Conservation (phyloP, 2,329 filamentous ascomycete genomes). For the Epichloe typhina region DNA sequence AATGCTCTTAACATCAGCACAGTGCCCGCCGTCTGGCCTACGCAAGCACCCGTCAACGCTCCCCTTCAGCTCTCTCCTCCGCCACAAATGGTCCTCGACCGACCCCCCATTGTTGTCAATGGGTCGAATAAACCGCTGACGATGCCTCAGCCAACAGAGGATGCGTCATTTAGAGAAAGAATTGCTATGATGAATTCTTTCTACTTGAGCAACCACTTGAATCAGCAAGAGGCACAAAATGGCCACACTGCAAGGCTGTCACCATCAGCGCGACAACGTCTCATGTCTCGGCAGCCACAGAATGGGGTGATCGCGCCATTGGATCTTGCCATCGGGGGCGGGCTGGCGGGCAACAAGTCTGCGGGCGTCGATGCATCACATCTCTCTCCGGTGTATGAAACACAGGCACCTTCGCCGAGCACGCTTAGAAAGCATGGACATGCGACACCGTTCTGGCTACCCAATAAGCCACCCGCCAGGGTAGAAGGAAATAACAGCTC, state of each 20-base stretch:
- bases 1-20: slow-evolving; percentile 16
- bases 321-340: slow-evolving; percentile 39
- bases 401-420: slow-evolving; percentile 57
- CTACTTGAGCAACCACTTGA: slow-evolving; percentile 14
- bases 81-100: slow-evolving; percentile 12
- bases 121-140: slow-evolving; percentile 15
- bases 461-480: slow-evolving; percentile 12
- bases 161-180: slow-evolving; percentile 28
- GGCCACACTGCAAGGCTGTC: slow-evolving; percentile 18
- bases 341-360: slow-evolving; percentile 21
- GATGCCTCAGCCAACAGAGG: slow-evolving; percentile 15
- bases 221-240: slow-evolving; percentile 19
- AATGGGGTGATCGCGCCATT: slow-evolving; percentile 40
- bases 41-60: slow-evolving; percentile 1
- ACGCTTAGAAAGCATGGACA: slow-evolving; percentile 34
- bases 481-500: background rate
- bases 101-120: slow-evolving; percentile 23
- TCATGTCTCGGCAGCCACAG: slow-evolving; percentile 29
- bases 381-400: slow-evolving; percentile 64
- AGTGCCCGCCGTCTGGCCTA: background rate
- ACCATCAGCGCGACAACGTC: slow-evolving; percentile 22
- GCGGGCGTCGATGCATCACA: slow-evolving; percentile 29
- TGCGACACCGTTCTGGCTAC: slow-evolving; percentile 12
- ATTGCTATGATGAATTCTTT: slow-evolving; percentile 26
- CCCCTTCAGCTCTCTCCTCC: slow-evolving; percentile 1